These are phyloP conservation scores for Verticillium alfalfae DNA, from an alignment of 2,329 filamentous ascomycete genomes.

Conservation along the genomic window DNA sequence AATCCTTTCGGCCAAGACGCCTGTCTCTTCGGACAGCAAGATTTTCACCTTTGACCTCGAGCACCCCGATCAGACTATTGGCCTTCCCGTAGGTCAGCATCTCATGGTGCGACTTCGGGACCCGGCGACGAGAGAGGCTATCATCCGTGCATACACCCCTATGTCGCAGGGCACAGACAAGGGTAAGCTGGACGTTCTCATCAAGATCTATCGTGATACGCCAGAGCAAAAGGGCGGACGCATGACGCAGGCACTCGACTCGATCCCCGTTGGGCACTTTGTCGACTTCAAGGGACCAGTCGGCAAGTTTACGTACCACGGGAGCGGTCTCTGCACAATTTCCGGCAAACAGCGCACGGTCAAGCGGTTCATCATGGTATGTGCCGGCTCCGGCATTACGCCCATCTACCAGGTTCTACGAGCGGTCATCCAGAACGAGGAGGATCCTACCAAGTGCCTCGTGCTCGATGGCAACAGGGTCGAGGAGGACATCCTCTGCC, in stretches of 20 bases:
- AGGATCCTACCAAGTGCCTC: conserved; percentile 62
- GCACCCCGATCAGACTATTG: conserved; percentile 62
- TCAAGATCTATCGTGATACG: conserved; percentile 74
- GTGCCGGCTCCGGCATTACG: conserved; percentile 85
- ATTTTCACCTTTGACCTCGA: conserved; percentile 79
- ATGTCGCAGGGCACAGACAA: conserved; percentile 57
- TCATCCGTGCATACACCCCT: conserved; percentile 85
- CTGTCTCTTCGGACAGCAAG: conserved; percentile 70
- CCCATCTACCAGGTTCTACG: conserved; percentile 81
- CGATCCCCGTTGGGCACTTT: conserved; percentile 63
- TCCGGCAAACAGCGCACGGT: conserved; percentile 52
- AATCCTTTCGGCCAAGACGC: conserved; percentile 60
- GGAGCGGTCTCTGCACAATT: conserved; percentile 58
- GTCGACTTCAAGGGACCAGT: conserved; percentile 87
- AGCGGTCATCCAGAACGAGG: conserved; percentile 60
- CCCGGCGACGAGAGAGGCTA: conserved; percentile 61
- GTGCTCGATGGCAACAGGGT: conserved; percentile 74
- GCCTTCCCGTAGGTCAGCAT: conserved; percentile 80
- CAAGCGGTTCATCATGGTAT: conserved; percentile 76
- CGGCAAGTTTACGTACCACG: conserved; percentile 77
- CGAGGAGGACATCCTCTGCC: conserved; percentile 79
- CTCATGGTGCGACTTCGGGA: conserved; percentile 78
- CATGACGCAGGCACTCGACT: conserved; percentile 77
- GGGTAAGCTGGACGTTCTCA: conserved; percentile 67
- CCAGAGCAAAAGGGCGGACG: conserved; percentile 58